Conservation (phyloP, 208 protist genomes). For the Acanthamoeba lenticulata region DNA sequence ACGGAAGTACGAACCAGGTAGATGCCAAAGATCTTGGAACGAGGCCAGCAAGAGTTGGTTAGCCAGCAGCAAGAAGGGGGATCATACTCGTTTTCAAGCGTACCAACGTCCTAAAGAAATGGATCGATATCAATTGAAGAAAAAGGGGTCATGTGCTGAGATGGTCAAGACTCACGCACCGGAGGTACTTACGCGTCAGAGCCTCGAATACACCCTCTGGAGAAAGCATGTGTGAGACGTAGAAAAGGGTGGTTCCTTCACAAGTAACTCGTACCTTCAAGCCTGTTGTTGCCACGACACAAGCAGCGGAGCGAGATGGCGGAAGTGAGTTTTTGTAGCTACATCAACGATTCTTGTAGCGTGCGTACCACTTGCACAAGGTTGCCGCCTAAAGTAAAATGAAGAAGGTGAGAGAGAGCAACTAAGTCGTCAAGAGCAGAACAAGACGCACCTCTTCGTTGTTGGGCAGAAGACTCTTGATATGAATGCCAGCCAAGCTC, state of each 20-base stretch:
- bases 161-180: neutral
- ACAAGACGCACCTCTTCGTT: conserved; percentile 23
- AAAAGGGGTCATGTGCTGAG: neutral
- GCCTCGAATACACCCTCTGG: conserved; percentile 51
- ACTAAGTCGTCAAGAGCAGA: neutral
- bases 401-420: no score
- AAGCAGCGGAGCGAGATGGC: neutral
- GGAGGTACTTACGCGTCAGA: neutral
- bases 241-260: neutral
- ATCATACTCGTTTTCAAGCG: neutral
- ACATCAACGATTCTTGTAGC: neutral
- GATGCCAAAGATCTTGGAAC: conserved; percentile 49
- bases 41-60: neutral
- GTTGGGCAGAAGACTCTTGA: conserved; percentile 38
- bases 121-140: neutral
- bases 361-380: conserved; percentile 29
- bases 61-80: no score
- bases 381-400: neutral
- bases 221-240: neutral
- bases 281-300: conserved; percentile 17
- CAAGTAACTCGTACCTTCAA: neutral
- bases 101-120: conserved; percentile 3
- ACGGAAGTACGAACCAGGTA: neutral
- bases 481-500: conserved; percentile 47
- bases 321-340: neutral